Evolutionary conservation across 108 stramenopile species (phyloP), one percentile per base, ranked within the genome.

Genomic region (Skeletonema grethae): DNA sequence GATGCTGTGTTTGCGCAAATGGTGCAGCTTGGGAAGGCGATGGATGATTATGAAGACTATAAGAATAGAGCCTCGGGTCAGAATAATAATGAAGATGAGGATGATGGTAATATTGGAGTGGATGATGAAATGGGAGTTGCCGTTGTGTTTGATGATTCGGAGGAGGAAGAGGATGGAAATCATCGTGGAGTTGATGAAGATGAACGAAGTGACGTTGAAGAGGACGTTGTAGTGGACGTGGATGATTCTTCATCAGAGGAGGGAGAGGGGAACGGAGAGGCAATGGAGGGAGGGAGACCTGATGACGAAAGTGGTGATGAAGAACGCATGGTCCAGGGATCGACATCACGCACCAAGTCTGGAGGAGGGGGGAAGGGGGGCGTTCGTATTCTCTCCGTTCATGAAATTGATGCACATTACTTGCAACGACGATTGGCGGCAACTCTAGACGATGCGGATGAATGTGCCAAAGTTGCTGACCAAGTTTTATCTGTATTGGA

Each of bases 51-150:
- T 72, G 74, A 81, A 29, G 72, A 74, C 12, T 77, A 72, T 39
- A 80, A 43, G 12, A 82, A 58, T 38, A 65, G 57, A 59, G 68
- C 53, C 22, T 41, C 39, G 29, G 63, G 32, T 11, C 16, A 46
- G 15, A 16, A 69, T 28, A 81, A 75, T 22, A 77, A 78, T 10
- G 76, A 63, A n/a, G 82, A 64, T 9, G 83, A 75, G 35, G 73
- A 85, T 10, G 81, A 70, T 32, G 79, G 83, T 24, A 72, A 82
- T 5, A 67, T 36, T 30, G 60, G 43, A 24, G 70, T 95, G 46
- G 96, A 98, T 66, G 95, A 95, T 59, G 96, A 98, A 65, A 98
- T 97, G 89, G 97, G 97, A 43, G 99, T 98, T 45, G 96, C 97
- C 1, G 98, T 99, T 7, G 96, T 98, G 0, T 98, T 99, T 73